phyloP scores from a whole-genome alignment of 2,329 filamentous ascomycete genomes.

The Claviceps cyperi region DNA sequence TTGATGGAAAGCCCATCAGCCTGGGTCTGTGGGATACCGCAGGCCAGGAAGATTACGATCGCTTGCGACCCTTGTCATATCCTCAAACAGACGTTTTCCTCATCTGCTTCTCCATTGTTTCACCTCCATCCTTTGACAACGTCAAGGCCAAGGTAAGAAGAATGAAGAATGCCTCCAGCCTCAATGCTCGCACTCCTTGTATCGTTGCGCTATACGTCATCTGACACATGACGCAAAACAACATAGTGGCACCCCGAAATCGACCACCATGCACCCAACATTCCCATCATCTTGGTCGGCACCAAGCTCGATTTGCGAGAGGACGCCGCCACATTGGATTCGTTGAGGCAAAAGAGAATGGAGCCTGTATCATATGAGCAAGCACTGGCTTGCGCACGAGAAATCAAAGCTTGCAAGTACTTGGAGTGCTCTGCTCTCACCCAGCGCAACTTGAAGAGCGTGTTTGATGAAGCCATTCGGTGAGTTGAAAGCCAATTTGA shows the following conservation, averaged over 20 bases:
- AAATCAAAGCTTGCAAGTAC: constrained; percentile 94
- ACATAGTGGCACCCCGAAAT: constrained; percentile 91
- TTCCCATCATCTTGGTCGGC: constrained; percentile 91
- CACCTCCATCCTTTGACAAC: constrained; percentile 96
- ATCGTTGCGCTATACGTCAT: background rate
- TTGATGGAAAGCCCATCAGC: constrained; percentile 95
- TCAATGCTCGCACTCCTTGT: too few relatives aligned
- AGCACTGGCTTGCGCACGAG: constrained; percentile 75
- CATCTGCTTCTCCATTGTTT: constrained; percentile 97
- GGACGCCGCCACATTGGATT: constrained; percentile 67
- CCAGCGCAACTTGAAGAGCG: constrained; percentile 92
- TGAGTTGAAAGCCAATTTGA: constrained; percentile 31
- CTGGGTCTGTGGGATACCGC: constrained; percentile 97
- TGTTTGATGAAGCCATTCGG: constrained; percentile 98
- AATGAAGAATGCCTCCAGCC: background rate
- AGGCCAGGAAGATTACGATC: constrained; percentile 96
- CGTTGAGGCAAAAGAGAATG: constrained; percentile 83
- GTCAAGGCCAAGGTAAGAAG: constrained; percentile 81
- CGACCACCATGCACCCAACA: constrained; percentile 86
- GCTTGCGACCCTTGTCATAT: constrained; percentile 87
- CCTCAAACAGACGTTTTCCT: constrained; percentile 97
- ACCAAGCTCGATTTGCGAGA: constrained; percentile 95
- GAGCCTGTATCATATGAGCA: constrained; percentile 72
- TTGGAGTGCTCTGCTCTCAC: constrained; percentile 95
- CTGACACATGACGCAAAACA: background rate